Evolutionary conservation across 495 filamentous ascomycete species (phyloP), one percentile per base, ranked within the genome.

Genomic region (Tuber brumale): DNA sequence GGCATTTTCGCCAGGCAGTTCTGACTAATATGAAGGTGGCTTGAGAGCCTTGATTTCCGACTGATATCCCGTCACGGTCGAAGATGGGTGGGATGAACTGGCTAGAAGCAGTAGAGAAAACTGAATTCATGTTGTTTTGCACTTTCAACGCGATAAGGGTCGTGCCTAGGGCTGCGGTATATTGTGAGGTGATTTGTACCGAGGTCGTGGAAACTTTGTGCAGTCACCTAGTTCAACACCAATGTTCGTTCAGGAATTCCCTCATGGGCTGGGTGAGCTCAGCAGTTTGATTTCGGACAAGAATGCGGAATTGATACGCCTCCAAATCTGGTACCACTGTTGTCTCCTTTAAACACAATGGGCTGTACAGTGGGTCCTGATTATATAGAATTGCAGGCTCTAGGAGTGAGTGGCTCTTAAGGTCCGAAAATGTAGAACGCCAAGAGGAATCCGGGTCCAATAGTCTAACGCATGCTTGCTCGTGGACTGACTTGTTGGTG

Each of bases 1-100:
- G 84, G 85, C 85, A 87, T 76, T 87, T 86, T 75, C 57, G 83
- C 69, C 85, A 86, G 80, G 77, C 81, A 48, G 81, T 85, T 43
- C 76, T 85, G 57, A 80, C 77, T 12, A 85, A 85, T 79, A 83
- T 86, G 82, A 82, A 74, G 72, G 83, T 80, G 72, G 81, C 76
- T 79, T 83, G 84, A 48, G 84, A 85, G 83, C 84, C 85, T 73
- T 66, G 75, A 19, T 85, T 85, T 70, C 82, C 85, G 77, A 78
- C 82, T 82, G 84, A 86, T 77, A 85, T 86, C 76, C 84, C 84
- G 70, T 81, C 82, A 70, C 81, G 84, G 41, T 78, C 77, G 66
- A 84, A 83, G 73, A 76, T 86, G 48, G 81, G 77, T 51, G 82
- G 82, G 61, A 85, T 85, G 74, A 76, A 79, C 35, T 84, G 81